These are phyloP conservation scores for Aechmea fasciata DNA, from an alignment of 176 grass and related monocot species.

Conservation along the genomic window DNA sequence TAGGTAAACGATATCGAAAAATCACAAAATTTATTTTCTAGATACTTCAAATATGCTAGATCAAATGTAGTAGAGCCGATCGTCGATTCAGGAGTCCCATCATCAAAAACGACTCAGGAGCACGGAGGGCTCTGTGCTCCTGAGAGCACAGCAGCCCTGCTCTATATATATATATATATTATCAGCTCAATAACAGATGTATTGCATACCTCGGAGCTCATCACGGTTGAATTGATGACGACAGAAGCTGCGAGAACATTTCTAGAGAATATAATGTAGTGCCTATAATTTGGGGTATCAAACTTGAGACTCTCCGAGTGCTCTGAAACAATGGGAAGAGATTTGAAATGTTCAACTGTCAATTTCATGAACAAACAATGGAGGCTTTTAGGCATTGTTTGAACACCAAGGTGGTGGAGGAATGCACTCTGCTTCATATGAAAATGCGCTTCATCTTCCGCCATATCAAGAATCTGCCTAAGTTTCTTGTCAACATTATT, in stretches of 20 bases:
- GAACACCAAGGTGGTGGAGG: conserved; percentile 61
- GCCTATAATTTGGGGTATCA: conserved; percentile 28
- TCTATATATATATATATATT: too few species aligned
- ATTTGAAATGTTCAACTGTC: conserved; percentile 87
- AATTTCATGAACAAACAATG: conserved; percentile 79
- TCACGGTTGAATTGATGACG: conserved; percentile 60
- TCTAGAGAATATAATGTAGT: conserved; percentile 66
- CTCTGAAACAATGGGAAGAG: not conserved
- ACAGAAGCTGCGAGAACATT: conserved; percentile 71
- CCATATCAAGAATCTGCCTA: conserved; percentile 62
- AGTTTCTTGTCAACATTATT: conserved; percentile 78
- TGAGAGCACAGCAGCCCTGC: too few species aligned
- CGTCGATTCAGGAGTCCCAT: too few species aligned
- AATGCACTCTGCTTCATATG: conserved; percentile 78
- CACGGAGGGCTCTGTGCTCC: too few species aligned
- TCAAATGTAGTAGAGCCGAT: too few species aligned
- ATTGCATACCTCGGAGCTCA: conserved; percentile 53
- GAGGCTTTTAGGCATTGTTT: conserved; percentile 69
- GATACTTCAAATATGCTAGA: too few species aligned
- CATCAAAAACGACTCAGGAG: too few species aligned
- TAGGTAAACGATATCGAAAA: too few species aligned
- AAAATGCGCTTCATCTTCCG: conserved; percentile 85
- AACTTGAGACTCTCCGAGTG: conserved; percentile 25
- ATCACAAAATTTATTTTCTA: too few species aligned
- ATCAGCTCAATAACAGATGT: too few species aligned